A percentile compares a stretch with the other conserved stretches of the same genome.
Conservation (phyloP, 768 basidiomycete genomes). For the Rhodotorula toruloides region DNA sequence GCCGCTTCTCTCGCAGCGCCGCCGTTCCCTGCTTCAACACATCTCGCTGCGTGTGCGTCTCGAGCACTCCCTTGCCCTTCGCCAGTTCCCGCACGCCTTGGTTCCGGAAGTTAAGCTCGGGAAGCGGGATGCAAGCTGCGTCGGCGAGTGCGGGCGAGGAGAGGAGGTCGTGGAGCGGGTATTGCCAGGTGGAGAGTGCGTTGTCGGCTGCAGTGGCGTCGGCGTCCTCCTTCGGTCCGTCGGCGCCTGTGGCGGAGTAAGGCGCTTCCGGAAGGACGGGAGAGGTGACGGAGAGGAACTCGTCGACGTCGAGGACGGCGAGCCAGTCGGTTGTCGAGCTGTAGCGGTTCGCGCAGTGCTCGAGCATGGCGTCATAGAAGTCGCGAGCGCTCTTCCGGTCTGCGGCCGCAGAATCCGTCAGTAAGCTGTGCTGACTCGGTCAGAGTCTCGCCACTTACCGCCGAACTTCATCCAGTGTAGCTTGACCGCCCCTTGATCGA, state of each 20-base stretch:
- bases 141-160: not conserved
- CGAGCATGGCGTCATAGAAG: constrained; percentile 25
- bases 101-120: constrained; percentile 32
- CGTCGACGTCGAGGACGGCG: constrained; percentile 32
- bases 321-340: constrained; percentile 25
- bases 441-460: not conserved
- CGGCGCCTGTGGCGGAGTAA: not conserved
- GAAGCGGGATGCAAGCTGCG: constrained; percentile 28
- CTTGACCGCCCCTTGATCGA: constrained; percentile 27
- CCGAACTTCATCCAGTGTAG: constrained; percentile 32
- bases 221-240: not conserved
- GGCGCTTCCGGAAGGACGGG: constrained; percentile 18
- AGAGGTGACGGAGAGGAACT: constrained; percentile 23
- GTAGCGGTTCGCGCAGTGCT: constrained; percentile 15
- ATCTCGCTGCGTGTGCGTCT: constrained; percentile 21
- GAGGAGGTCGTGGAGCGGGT: constrained; percentile 35
- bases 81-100: constrained; percentile 22
- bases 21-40: constrained; percentile 23
- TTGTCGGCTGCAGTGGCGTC: not conserved
- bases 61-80: constrained; percentile 22
- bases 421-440: not conserved
- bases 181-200: not conserved
- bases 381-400: constrained; percentile 1
- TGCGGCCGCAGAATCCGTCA: too few relatives aligned
- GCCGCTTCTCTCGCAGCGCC: not conserved